Conservation (phyloP, 176 grass and related monocot genomes). For the Areca catechu region DNA sequence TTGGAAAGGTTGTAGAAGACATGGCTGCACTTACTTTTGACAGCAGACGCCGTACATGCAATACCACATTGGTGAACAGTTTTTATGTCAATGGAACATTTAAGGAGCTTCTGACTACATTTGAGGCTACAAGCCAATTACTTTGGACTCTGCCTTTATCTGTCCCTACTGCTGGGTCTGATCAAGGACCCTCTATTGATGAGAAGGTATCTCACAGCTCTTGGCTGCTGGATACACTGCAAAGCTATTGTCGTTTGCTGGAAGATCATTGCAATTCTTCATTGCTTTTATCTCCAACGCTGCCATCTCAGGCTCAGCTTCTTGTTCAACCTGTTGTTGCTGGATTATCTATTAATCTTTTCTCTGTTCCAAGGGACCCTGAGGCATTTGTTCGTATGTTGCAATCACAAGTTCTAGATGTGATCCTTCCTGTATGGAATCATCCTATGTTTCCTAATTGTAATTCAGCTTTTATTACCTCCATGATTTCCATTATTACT, state of each 20-base stretch:
- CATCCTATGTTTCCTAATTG: slow-evolving; percentile 53
- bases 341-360: slow-evolving; percentile 74
- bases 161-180: slow-evolving; percentile 7
- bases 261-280: slow-evolving; percentile 62
- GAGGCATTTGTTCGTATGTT: slow-evolving; percentile 63
- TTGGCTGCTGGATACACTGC: slow-evolving; percentile 71
- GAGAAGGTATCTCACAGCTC: slow-evolving; percentile 42
- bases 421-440: slow-evolving; percentile 76
- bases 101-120: slow-evolving; percentile 79
- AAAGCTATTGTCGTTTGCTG: slow-evolving; percentile 64
- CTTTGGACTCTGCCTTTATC: slow-evolving; percentile 63
- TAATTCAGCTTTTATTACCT: slow-evolving; percentile 30
- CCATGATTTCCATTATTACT: slow-evolving; percentile 45
- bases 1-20: slow-evolving; percentile 68
- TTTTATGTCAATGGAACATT: slow-evolving; percentile 83
- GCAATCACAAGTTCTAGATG: slow-evolving; percentile 70
- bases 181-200: slow-evolving; percentile 24
- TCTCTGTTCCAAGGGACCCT: slow-evolving; percentile 58
- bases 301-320: slow-evolving; percentile 52
- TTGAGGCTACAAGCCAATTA: slow-evolving; percentile 72
- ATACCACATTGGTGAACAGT: slow-evolving; percentile 54
- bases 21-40: slow-evolving; percentile 59
- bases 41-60: slow-evolving; percentile 50
- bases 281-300: slow-evolving; percentile 43
- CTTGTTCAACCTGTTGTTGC: slow-evolving; percentile 63